Evolutionary conservation across 2,329 filamentous ascomycete species (phyloP).

Genomic region (Neocucurbitaria cava): DNA sequence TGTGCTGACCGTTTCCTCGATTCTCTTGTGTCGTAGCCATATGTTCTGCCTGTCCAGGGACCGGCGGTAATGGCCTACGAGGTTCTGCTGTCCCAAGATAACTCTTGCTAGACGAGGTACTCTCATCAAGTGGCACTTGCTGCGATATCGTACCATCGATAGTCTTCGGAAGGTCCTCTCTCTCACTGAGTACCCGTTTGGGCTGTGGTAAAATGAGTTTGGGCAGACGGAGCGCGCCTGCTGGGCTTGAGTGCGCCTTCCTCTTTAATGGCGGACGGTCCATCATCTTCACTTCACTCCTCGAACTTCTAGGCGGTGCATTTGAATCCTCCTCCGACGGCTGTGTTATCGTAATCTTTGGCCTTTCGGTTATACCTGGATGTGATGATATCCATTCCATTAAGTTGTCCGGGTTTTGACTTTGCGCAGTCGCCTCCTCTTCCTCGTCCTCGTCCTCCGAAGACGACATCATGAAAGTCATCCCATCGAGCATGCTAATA

Average conservation of each 20-base stretch:
- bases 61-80: constrained; percentile 1
- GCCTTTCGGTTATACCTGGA: constrained; percentile 2
- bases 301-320: constrained; percentile 5
- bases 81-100: background rate
- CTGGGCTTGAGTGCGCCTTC: constrained; percentile 31
- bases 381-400: constrained; percentile 7
- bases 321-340: constrained; percentile 6
- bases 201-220: constrained; percentile 23
- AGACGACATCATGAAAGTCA: constrained; percentile 14
- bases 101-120: background rate
- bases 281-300: constrained; percentile 10
- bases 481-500: constrained; percentile 27
- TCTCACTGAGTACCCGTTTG: constrained; percentile 37
- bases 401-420: constrained; percentile 3
- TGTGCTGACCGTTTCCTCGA: background rate
- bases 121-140: constrained; percentile 7
- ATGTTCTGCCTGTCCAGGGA: background rate
- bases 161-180: constrained; percentile 10
- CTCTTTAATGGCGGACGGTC: constrained; percentile 18
- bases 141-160: constrained; percentile 4
- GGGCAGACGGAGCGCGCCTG: constrained; percentile 14
- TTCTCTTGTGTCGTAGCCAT: background rate
- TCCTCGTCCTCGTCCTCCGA: constrained; percentile 18
- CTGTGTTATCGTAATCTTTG: constrained; percentile 8
- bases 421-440: constrained; percentile 13